Evolutionary conservation across 2,329 filamentous ascomycete genomes (phyloP).

Genomic region (Albifimbria verrucaria): DNA sequence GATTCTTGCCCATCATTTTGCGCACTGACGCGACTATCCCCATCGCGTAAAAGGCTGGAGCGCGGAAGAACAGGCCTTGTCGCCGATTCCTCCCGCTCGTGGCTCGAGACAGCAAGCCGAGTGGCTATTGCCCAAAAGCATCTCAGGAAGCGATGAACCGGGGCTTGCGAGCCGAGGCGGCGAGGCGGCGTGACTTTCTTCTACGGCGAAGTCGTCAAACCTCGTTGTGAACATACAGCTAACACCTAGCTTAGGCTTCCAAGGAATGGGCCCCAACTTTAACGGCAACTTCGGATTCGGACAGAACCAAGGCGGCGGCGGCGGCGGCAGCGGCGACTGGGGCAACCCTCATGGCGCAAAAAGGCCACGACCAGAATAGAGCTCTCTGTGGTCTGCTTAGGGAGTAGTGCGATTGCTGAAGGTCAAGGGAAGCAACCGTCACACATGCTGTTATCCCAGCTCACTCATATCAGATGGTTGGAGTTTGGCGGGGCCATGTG

Average conservation of each 20-base stretch:
- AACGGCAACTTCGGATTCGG: constrained; percentile 68
- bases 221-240: background rate
- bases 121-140: too few species aligned
- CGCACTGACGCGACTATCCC: too few species aligned
- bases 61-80: too few species aligned
- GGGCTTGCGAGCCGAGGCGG: too few species aligned
- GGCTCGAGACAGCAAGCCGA: too few species aligned
- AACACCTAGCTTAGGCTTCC: constrained; percentile 51
- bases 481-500: background rate
- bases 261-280: constrained; percentile 67
- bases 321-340: constrained; percentile 52
- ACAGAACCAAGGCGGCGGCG: constrained; percentile 40
- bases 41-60: too few species aligned
- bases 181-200: too few species aligned
- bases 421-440: background rate
- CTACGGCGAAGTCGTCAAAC: background rate
- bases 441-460: background rate
- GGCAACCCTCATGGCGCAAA: constrained; percentile 83
- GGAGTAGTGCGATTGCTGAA: background rate
- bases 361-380: constrained; percentile 70
- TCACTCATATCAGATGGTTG: background rate
- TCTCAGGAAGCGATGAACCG: too few species aligned
- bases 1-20: constrained; percentile 7
- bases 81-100: too few species aligned
- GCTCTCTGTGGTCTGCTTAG: too few species aligned